Percentiles rank a stretch among this genome's conserved stretches.
Conservation (phyloP, 768 basidiomycete species). For the Pisolithus sp. region DNA sequence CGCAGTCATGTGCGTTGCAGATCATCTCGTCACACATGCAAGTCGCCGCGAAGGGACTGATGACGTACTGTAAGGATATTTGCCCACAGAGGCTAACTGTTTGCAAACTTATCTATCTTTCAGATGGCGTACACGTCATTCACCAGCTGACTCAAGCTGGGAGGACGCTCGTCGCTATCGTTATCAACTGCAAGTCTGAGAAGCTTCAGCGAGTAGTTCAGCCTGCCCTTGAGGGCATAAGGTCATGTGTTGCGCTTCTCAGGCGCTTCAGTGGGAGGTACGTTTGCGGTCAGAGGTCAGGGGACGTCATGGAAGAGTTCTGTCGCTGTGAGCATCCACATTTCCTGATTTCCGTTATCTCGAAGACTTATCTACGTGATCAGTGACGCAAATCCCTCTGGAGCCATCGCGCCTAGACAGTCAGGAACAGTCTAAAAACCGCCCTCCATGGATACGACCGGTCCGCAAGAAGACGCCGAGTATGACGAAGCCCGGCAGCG, state of each 20-base stretch:
- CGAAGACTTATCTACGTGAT: constrained; percentile 9
- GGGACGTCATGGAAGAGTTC: constrained; percentile 93
- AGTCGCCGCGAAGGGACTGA: constrained; percentile 80
- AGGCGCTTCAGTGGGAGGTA: constrained; percentile 87
- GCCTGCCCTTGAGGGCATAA: constrained; percentile 75
- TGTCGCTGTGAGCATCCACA: constrained; percentile 58
- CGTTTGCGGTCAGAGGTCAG: constrained; percentile 84
- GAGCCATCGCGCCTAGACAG: constrained; percentile 57
- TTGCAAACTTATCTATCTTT: constrained; percentile 8
- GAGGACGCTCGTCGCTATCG: constrained; percentile 79
- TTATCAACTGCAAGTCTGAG: constrained; percentile 84
- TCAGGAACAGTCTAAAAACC: constrained; percentile 37
- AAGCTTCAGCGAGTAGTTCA: constrained; percentile 69
- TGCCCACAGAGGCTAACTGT: constrained; percentile 1
- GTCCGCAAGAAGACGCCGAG: constrained; percentile 69
- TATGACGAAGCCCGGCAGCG: constrained; percentile 42
- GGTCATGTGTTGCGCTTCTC: constrained; percentile 84
- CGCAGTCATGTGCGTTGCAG: constrained; percentile 72
- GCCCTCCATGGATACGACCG: constrained; percentile 87
- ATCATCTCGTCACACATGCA: constrained; percentile 80
- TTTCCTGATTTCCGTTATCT: background rate
- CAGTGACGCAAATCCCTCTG: constrained; percentile 82
- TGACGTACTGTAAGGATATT: constrained; percentile 82
- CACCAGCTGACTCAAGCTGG: constrained; percentile 94
- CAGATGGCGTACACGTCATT: constrained; percentile 92